Percentiles rank a stretch among this genome's conserved stretches.
Evolutionary conservation across 2,329 filamentous ascomycete species (phyloP).

Genomic region (Aspergillus terreus): DNA sequence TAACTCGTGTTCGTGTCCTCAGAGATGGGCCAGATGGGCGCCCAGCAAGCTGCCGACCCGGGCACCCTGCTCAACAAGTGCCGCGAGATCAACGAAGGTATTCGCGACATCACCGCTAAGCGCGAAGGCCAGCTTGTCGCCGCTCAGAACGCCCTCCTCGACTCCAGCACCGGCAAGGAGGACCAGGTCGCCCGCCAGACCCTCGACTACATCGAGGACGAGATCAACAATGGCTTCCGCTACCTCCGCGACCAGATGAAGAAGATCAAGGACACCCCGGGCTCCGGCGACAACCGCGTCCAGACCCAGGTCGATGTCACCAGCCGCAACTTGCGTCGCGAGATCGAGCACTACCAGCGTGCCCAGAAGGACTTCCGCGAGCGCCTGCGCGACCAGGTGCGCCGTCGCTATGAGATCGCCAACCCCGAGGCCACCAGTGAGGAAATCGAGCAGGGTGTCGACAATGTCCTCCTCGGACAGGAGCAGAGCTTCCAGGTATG

Average conservation of each 20-base stretch:
- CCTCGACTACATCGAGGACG: slow-evolving; percentile 68
- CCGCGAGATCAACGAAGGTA: slow-evolving; percentile 71
- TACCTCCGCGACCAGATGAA: slow-evolving; percentile 75
- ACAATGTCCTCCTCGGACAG: slow-evolving; percentile 59
- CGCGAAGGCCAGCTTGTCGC: slow-evolving; percentile 45
- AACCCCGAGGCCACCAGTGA: slow-evolving; percentile 73
- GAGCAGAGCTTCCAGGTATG: slow-evolving; percentile 81
- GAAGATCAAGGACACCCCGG: slow-evolving; percentile 75
- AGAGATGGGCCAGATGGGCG: slow-evolving; percentile 42
- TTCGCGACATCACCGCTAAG: slow-evolving; percentile 69
- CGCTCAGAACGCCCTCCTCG: slow-evolving; percentile 68
- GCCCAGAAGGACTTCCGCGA: slow-evolving; percentile 77
- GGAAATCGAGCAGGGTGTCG: slow-evolving; percentile 74
- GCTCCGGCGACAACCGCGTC: slow-evolving; percentile 70
- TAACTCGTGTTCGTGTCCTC: slow-evolving; percentile 11
- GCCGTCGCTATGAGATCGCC: slow-evolving; percentile 86
- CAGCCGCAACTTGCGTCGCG: slow-evolving; percentile 73
- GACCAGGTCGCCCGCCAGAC: slow-evolving; percentile 63
- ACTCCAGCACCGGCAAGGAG: slow-evolving; percentile 66
- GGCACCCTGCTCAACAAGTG: slow-evolving; percentile 83
- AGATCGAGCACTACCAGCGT: slow-evolving; percentile 77
- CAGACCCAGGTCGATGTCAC: slow-evolving; percentile 75
- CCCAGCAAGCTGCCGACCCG: slow-evolving; percentile 50
- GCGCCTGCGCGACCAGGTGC: slow-evolving; percentile 77
- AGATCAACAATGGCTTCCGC: slow-evolving; percentile 81